Evolutionary conservation across 495 filamentous ascomycete species (phyloP).

Genomic region (Penicillium cinerascens): DNA sequence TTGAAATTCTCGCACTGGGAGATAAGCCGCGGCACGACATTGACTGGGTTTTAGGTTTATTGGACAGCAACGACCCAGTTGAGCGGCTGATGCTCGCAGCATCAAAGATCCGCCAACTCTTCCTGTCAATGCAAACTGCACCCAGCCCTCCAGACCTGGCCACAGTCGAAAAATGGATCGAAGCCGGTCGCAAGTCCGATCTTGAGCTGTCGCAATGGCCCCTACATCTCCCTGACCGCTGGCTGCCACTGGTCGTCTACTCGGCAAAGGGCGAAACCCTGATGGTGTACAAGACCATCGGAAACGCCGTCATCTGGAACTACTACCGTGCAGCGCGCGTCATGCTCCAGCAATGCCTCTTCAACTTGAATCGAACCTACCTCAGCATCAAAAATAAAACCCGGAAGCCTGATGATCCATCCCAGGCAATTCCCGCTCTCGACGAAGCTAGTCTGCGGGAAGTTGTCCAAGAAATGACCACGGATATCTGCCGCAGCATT

Average conservation of each 20-base stretch:
- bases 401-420: not conserved
- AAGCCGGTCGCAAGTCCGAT: conserved; percentile 24
- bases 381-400: conserved; percentile 8
- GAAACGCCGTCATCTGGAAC: conserved; percentile 34
- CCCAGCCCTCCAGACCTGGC: conserved; percentile 14
- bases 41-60: conserved; percentile 28
- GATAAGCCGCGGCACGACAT: conserved; percentile 32
- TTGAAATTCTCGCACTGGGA: conserved; percentile 38
- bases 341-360: conserved; percentile 31
- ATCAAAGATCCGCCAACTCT: conserved; percentile 32
- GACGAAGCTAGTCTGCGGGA: conserved; percentile 11
- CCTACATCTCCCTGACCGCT: conserved; percentile 31
- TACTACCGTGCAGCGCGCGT: conserved; percentile 42
- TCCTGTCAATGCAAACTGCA: conserved; percentile 21
- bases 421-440: not conserved
- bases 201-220: conserved; percentile 36
- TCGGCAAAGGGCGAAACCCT: conserved; percentile 32
- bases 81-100: conserved; percentile 36
- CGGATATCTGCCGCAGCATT: conserved; percentile 41
- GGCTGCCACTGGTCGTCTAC: conserved; percentile 38
- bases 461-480: conserved; percentile 36
- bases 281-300: conserved; percentile 33
- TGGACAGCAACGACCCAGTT: conserved; percentile 33
- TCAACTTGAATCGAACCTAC: conserved; percentile 26
- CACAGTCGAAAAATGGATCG: conserved; percentile 24